A percentile compares a stretch with the other conserved stretches of the same genome.
These are phyloP conservation scores for Camellia japonica DNA, from an alignment of 148 eudicot genomes.

Conservation along the genomic window DNA sequence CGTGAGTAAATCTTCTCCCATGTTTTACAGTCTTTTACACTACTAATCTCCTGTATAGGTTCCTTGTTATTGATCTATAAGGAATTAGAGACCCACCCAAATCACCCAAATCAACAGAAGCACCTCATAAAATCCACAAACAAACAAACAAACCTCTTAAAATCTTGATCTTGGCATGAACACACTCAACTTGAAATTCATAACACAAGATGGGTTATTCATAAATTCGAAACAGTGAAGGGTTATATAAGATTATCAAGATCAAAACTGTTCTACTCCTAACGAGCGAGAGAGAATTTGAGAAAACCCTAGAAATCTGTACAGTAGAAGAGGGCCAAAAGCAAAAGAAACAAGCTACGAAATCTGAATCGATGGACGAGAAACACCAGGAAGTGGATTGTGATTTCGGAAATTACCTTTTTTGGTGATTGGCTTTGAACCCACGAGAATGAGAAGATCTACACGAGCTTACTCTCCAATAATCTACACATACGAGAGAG, in stretches of 20 bases:
- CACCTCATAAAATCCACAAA: constrained; percentile 7
- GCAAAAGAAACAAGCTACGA: neutral
- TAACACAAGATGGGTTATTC: neutral
- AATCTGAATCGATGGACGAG: neutral
- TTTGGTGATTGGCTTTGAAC: constrained; percentile 2
- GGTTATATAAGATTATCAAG: neutral
- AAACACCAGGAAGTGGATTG: neutral
- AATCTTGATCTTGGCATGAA: neutral
- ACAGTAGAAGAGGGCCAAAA: neutral
- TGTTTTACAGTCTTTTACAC: constrained; percentile 4
- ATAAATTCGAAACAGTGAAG: neutral
- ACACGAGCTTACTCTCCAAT: constrained; percentile 4
- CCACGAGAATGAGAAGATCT: constrained; percentile 5
- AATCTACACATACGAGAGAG: neutral
- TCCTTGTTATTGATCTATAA: neutral
- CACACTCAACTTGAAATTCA: constrained; percentile 4
- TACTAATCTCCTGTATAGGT: neutral
- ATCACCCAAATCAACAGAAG: neutral
- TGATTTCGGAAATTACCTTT: constrained; percentile 14
- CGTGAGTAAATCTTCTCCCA: constrained; percentile 65
- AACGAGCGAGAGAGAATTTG: neutral
- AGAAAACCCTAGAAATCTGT: constrained; percentile 14
- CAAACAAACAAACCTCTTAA: neutral
- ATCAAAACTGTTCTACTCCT: neutral
- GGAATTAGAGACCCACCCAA: neutral